Conservation (phyloP, 768 basidiomycete genomes). For the Kwoniella pini region DNA sequence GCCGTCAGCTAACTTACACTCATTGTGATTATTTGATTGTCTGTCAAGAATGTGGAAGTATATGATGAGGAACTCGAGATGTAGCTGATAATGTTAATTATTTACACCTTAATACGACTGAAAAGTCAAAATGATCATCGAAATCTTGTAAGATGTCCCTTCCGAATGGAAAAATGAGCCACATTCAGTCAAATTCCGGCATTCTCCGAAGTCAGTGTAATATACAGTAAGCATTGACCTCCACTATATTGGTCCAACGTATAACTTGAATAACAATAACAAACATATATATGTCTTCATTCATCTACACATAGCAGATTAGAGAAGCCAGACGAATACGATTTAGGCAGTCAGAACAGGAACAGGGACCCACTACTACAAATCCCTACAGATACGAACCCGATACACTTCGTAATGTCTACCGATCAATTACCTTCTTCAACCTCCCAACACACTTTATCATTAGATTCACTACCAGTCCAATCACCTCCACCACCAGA, state of each 20-base stretch:
- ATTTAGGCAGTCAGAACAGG: too few species aligned
- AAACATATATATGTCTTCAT: too few species aligned
- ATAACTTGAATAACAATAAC: slow-evolving; percentile 2
- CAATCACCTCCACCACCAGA: slow-evolving; percentile 61
- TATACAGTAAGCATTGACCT: slow-evolving; percentile 1
- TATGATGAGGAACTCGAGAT: too few species aligned
- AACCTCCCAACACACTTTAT: not conserved
- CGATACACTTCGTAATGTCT: too few species aligned
- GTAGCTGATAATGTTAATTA: not conserved
- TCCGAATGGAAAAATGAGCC: slow-evolving; percentile 8
- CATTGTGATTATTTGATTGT: slow-evolving; percentile 10
- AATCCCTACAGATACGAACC: too few species aligned
- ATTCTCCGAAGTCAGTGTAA: not conserved
- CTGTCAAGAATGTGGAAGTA: too few species aligned
- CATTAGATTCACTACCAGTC: not conserved
- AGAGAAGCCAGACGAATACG: too few species aligned
- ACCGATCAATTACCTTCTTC: not conserved
- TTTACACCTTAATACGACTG: too few species aligned
- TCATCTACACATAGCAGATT: too few species aligned
- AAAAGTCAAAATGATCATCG: slow-evolving; percentile 1
- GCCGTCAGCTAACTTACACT: slow-evolving; percentile 20
- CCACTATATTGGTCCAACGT: slow-evolving; percentile 18
- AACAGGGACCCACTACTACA: too few species aligned
- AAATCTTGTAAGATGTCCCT: not conserved
- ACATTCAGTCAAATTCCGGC: not conserved